Evolutionary conservation across 1,284 basidiomycete species (phyloP), one percentile per base, ranked within the genome.

Genomic region (Papiliotrema flavescens): DNA sequence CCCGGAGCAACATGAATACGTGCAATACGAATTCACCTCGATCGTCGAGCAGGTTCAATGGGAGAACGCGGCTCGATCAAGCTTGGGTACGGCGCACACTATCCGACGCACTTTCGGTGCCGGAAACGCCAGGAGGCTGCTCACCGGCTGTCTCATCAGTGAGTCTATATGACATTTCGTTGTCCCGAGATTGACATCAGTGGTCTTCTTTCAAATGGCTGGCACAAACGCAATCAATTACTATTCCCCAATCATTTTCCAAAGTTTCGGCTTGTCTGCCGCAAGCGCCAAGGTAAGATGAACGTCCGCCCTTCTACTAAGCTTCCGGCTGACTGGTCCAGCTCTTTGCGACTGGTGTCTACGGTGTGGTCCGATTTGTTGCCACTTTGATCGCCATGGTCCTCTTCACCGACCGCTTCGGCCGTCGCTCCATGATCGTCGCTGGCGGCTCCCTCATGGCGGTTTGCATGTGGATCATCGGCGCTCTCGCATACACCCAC

Each of bases 1-100:
- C 5, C 71, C 76, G 15, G 61, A 61, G 4, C 69, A 76, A 44
- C 69, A 76, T 37, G 67, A 70, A 5, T 80, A 79, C 55, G 62
- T 80, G 41, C 59, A 69, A 8, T 69, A 75, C 26, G 79, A 80
- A 52, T 67, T 74, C 37, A 61, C 58, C n/a, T 56, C 57, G 15
- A 64, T 65, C 55, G 51, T 46, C 23, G 49, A 43, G 14, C 60
- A 65, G 59, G 66, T 60, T 32, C 34, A 48, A 19, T 46, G 67
- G 50, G 70, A 56, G n/a, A n/a, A 41, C 17, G 50, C 45, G 7
- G 28, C 35, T 19, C 20, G 32, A 11, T 17, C 5, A 8, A 32
- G 26, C 32, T 22, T 35, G 37, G 49, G 32, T 6, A 44, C 32
- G 15, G 47, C 52, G 22, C 41, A 39, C 36, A 43, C 44, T 17